phyloP scores from a whole-genome alignment of 2,329 filamentous ascomycete genomes.

The Teratosphaeria viscida region DNA sequence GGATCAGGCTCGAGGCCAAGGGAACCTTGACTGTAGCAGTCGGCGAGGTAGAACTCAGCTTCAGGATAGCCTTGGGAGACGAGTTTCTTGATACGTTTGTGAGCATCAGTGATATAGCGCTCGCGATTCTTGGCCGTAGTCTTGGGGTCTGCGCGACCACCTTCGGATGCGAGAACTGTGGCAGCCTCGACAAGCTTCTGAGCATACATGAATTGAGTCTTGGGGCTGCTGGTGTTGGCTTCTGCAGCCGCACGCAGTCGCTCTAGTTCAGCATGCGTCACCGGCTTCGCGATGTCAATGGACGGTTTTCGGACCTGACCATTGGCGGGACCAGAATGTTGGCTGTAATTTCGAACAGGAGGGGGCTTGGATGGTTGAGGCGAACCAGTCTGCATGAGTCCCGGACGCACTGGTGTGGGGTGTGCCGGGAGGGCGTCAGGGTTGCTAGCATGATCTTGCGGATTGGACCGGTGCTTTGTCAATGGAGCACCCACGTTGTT shows the following conservation, averaged over 20 bases:
- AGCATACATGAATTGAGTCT: slow-evolving; percentile 60
- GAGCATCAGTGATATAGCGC: slow-evolving; percentile 71
- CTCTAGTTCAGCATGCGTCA: slow-evolving; percentile 72
- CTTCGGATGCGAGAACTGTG: slow-evolving; percentile 65
- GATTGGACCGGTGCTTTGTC: slow-evolving; percentile 15
- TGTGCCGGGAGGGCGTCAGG: slow-evolving; percentile 48
- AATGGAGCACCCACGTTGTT: slow-evolving; percentile 14
- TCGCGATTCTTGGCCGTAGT: slow-evolving; percentile 59
- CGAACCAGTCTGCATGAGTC: slow-evolving; percentile 32
- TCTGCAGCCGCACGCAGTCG: slow-evolving; percentile 59
- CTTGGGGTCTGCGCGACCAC: slow-evolving; percentile 58
- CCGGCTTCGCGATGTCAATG: slow-evolving; percentile 34
- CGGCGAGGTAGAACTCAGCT: slow-evolving; percentile 88
- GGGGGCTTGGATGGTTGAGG: slow-evolving; percentile 35
- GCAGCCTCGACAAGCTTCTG: slow-evolving; percentile 82
- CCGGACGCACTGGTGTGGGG: slow-evolving; percentile 44
- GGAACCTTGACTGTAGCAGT: slow-evolving; percentile 72
- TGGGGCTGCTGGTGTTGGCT: slow-evolving; percentile 60
- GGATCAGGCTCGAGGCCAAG: slow-evolving; percentile 72
- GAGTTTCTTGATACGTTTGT: slow-evolving; percentile 87
- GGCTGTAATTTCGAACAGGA: slow-evolving; percentile 44
- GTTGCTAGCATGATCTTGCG: slow-evolving; percentile 25
- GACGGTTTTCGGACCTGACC: slow-evolving; percentile 15
- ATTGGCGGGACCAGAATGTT: slow-evolving; percentile 27
- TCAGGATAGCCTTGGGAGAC: slow-evolving; percentile 62